phyloP scores from a whole-genome alignment of 257 asterid genomes.

The Solanum okadae region DNA sequence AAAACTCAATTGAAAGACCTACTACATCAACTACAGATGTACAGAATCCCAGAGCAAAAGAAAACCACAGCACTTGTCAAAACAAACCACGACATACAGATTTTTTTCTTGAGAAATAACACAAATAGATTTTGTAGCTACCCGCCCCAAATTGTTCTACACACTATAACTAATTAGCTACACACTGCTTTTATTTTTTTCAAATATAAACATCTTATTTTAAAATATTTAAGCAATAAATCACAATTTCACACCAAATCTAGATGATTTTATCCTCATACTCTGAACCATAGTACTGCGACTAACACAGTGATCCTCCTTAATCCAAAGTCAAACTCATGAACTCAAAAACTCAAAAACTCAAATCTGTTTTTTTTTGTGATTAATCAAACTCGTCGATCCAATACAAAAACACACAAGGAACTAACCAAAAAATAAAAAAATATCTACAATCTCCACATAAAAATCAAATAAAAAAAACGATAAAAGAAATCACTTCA shows the following conservation, averaged over 20 bases:
- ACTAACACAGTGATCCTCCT: not conserved
- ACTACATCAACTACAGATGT: not conserved
- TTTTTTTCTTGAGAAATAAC: not conserved
- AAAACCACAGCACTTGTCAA: not conserved
- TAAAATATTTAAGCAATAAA: not conserved
- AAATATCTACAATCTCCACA: not conserved
- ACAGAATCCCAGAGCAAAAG: not conserved
- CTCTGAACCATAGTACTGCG: not conserved
- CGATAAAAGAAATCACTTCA: not conserved
- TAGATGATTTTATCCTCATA: not conserved
- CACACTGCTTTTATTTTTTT: not conserved
- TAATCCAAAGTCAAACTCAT: not conserved
- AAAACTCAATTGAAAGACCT: not conserved
- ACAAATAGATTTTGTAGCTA: not conserved
- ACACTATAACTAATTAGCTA: not conserved
- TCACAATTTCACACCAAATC: not conserved
- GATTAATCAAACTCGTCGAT: not conserved
- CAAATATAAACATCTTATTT: not conserved
- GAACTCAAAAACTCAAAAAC: not conserved
- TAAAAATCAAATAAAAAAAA: not conserved
- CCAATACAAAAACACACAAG: not conserved
- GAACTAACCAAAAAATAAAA: not conserved
- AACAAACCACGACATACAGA: not conserved
- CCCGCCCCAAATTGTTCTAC: not conserved
- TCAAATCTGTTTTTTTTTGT: not conserved